Evolutionary conservation across 805 yeast species (phyloP), one percentile per base, ranked within the genome.

Genomic region (Dipodascus geniculatus): DNA sequence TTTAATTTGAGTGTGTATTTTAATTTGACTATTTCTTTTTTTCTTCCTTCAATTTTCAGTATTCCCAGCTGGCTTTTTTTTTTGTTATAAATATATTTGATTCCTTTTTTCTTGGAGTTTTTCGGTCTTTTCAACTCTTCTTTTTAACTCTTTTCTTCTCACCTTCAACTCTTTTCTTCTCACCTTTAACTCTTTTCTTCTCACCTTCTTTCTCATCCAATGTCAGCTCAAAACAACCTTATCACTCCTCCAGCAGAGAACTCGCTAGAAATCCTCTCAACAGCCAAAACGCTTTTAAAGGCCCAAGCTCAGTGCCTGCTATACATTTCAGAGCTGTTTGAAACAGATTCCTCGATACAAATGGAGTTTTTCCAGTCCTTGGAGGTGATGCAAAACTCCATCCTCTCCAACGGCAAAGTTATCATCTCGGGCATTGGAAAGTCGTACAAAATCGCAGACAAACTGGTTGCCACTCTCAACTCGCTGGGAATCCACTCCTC

Each of bases 351-450:
- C 4, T 50, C 42, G 42, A 60, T 61, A 4, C 69, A 63, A 49
- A 49, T 54, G n/a, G 56, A 61, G 49, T 71, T 66, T 55, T 59
- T 59, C 50, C 48, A 55, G 28, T 57, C 71, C 20, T 57, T 71
- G 47, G 61, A 61, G 52, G 56, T 65, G 47, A 61, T 71, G 60
- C 65, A 71, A 61, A 70, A 71, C 56, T 63, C 75, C 8, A 60
- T 79, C 16, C 60, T 71, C 50, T 62, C 65, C 42, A 76, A 79
- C 20, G 90, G 93, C 3, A 87, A 88, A 63, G 73, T 88, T 16
- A 81, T 89, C 2, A 66, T 87, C 22, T 77, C 87, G 20, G 96
- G 96, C 9, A 83, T 89, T 66, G 96, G 96, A 1, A 88, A 88
- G 66, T 83, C 91, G 1, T 79, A 72, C 68, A 87, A 87, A 67